These are phyloP conservation scores for Cercophora sp. DNA, from an alignment of 495 filamentous ascomycete species.

Conservation along the genomic window DNA sequence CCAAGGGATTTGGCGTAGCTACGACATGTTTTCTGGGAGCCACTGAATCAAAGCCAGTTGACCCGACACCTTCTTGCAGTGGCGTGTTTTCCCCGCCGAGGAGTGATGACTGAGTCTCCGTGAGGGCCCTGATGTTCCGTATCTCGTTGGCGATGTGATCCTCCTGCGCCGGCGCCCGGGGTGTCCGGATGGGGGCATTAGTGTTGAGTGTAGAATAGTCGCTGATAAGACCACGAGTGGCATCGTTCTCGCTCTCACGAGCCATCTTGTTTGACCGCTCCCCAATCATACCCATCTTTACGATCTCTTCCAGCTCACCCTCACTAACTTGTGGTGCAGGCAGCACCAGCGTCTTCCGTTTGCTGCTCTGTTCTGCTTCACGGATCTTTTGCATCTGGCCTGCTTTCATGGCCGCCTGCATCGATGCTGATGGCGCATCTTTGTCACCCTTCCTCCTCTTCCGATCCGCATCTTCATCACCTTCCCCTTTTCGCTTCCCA, in stretches of 20 bases:
- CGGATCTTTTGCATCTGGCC: slow-evolving; percentile 94
- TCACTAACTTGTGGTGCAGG: slow-evolving; percentile 90
- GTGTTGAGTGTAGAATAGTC: slow-evolving; percentile 79
- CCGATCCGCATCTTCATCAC: slow-evolving; percentile 73
- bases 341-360: slow-evolving; percentile 72
- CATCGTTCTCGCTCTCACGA: slow-evolving; percentile 75
- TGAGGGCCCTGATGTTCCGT: slow-evolving; percentile 85
- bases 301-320: slow-evolving; percentile 90
- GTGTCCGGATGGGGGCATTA: slow-evolving; percentile 85
- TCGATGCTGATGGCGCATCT: slow-evolving; percentile 64
- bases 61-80: slow-evolving; percentile 72
- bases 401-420: slow-evolving; percentile 87
- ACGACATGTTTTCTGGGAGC: slow-evolving; percentile 76
- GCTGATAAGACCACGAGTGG: slow-evolving; percentile 78
- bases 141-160: slow-evolving; percentile 97
- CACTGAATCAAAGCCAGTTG: slow-evolving; percentile 85
- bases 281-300: slow-evolving; percentile 96
- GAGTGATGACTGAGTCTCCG: slow-evolving; percentile 92
- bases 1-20: slow-evolving; percentile 89
- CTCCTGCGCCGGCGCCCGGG: slow-evolving; percentile 83
- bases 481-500: slow-evolving; percentile 92
- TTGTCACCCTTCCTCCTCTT: slow-evolving; percentile 89
- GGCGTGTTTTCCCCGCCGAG: slow-evolving; percentile 93
- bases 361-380: slow-evolving; percentile 95
- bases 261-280: slow-evolving; percentile 78